Percentiles rank a stretch among this genome's conserved stretches.
These are phyloP conservation scores for Neurospora discreta DNA, from an alignment of 495 filamentous ascomycete genomes.

Conservation along the genomic window DNA sequence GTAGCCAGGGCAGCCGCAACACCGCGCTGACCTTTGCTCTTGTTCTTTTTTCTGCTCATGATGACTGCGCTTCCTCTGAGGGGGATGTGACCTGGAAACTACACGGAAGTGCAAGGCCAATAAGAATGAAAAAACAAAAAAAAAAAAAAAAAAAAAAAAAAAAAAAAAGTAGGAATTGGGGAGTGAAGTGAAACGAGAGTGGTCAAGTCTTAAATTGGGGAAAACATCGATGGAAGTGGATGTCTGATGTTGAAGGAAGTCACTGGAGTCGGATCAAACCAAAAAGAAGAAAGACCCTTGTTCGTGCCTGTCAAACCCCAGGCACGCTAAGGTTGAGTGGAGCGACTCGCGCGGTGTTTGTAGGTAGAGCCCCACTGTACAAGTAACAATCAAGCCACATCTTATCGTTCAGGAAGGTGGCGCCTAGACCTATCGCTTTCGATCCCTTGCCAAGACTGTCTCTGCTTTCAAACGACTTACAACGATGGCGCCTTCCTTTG, in stretches of 20 bases:
- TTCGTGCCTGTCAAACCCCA: background rate
- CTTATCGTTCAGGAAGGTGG: background rate
- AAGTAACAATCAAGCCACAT: background rate
- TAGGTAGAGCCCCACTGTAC: background rate
- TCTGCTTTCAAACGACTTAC: background rate
- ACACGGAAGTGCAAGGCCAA: background rate
- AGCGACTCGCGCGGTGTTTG: background rate
- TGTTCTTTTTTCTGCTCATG: constrained; percentile 22
- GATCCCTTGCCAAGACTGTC: background rate
- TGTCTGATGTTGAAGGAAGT: background rate
- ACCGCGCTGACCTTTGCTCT: constrained; percentile 5
- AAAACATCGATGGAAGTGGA: background rate
- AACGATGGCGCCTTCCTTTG: background rate
- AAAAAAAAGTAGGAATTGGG: background rate
- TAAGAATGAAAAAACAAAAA: background rate
- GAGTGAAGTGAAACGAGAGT: background rate
- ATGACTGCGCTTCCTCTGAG: background rate
- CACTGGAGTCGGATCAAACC: background rate
- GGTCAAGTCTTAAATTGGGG: background rate
- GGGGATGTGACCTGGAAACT: background rate
- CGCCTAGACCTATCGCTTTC: background rate
- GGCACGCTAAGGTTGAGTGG: background rate
- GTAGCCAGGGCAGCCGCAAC: constrained; percentile 4
- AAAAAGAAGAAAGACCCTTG: background rate
- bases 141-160: too few species aligned